phyloP scores from a whole-genome alignment of 371 early-diverging fungal genomes.

The Coemansia sp. region DNA sequence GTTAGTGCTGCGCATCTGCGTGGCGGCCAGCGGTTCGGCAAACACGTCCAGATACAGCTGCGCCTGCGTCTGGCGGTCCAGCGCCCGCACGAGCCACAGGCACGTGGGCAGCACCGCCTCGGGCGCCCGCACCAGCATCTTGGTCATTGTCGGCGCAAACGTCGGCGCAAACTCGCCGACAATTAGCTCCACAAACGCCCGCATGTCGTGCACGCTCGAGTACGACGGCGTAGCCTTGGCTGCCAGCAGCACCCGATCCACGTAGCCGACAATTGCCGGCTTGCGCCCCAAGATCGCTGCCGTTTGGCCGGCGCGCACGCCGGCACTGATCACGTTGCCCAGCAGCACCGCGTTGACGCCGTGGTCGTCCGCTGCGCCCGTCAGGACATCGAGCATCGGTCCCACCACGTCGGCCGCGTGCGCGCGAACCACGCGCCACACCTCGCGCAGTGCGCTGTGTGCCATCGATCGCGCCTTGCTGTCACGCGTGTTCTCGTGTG shows the following conservation, averaged over 20 bases:
- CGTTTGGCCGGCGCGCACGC: background rate
- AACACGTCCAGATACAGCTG: slow-evolving; percentile 60
- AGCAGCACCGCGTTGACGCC: slow-evolving; percentile 35
- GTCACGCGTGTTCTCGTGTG: background rate
- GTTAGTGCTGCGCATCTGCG: slow-evolving; percentile 52
- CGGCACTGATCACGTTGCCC: slow-evolving; percentile 46
- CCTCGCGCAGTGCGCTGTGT: slow-evolving; percentile 41
- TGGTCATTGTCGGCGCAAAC: slow-evolving; percentile 56
- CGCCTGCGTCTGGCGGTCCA: slow-evolving; percentile 60
- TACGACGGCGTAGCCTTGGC: slow-evolving; percentile 39
- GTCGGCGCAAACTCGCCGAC: slow-evolving; percentile 26
- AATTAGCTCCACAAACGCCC: slow-evolving; percentile 39
- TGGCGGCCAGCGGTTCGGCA: slow-evolving; percentile 61
- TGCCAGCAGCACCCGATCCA: slow-evolving; percentile 44
- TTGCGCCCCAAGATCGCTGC: slow-evolving; percentile 5
- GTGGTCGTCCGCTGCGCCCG: slow-evolving; percentile 4
- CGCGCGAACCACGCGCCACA: slow-evolving; percentile 46
- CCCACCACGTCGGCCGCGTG: slow-evolving; percentile 15
- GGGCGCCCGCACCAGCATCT: slow-evolving; percentile 83
- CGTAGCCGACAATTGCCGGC: slow-evolving; percentile 23
- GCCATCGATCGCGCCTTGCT: slow-evolving; percentile 26
- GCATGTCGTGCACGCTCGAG: slow-evolving; percentile 36
- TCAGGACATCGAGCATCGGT: slow-evolving; percentile 35
- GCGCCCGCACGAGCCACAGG: slow-evolving; percentile 34
- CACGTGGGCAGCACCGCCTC: slow-evolving; percentile 68